Evolutionary conservation across 148 eudicot genomes (phyloP).

Genomic region (Camellia sinensis): DNA sequence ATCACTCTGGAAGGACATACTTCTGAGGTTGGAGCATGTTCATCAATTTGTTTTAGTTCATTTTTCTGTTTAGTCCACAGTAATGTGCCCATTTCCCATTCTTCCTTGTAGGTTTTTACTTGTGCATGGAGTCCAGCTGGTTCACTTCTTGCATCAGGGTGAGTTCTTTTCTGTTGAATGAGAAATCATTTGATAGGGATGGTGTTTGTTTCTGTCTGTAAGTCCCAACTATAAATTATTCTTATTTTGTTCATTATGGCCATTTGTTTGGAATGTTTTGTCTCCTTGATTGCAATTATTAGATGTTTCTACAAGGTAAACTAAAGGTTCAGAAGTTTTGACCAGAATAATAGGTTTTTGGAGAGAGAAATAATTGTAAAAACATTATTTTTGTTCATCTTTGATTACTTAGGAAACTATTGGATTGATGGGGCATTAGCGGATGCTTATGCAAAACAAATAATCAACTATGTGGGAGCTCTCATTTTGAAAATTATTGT

Average conservation of each 20-base stretch:
- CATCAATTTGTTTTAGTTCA: background rate
- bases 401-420: no score
- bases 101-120: slow-evolving; percentile 51
- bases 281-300: background rate
- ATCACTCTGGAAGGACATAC: slow-evolving; percentile 60
- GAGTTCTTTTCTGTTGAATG: slow-evolving; percentile 25
- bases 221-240: background rate
- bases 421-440: no score
- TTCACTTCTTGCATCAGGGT: slow-evolving; percentile 78
- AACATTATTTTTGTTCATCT: no score
- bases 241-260: no score
- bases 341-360: background rate
- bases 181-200: background rate
- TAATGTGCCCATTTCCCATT: background rate
- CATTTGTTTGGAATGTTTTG: background rate
- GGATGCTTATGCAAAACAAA: background rate
- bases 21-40: slow-evolving; percentile 48
- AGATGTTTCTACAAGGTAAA: background rate
- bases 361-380: background rate
- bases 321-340: background rate
- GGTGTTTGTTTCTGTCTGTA: background rate
- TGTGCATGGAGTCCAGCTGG: slow-evolving; percentile 79
- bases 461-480: background rate
- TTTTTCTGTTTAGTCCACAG: background rate
- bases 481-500: background rate